Percentiles rank a stretch among this genome's conserved stretches.
Conservation (phyloP, 2,329 filamentous ascomycete genomes). For the Ascochyta clinopodiicola region DNA sequence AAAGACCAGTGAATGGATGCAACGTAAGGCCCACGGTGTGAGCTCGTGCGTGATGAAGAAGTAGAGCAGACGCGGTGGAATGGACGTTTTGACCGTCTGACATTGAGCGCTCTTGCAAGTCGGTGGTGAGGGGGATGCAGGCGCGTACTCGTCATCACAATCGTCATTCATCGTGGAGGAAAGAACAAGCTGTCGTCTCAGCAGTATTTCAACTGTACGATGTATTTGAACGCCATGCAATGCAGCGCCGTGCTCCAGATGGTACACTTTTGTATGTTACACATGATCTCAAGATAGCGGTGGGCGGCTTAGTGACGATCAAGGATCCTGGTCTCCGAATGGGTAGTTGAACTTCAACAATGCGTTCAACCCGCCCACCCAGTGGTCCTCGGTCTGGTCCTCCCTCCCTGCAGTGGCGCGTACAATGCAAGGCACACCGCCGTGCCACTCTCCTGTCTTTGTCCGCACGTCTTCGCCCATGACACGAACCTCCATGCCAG, state of each 20-base stretch:
- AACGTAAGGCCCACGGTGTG: neutral
- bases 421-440: constrained; percentile 92
- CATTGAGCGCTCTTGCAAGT: too few relatives aligned
- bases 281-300: neutral
- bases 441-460: constrained; percentile 62
- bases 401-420: constrained; percentile 56
- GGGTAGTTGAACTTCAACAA: constrained; percentile 97
- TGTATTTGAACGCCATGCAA: too few relatives aligned
- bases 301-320: neutral
- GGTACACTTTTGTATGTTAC: neutral
- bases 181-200: too few relatives aligned
- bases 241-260: too few relatives aligned
- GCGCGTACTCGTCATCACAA: too few relatives aligned
- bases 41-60: neutral
- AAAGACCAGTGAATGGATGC: constrained; percentile 11
- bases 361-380: constrained; percentile 94
- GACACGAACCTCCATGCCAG: constrained; percentile 78
- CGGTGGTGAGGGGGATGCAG: too few relatives aligned
- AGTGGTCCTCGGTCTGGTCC: constrained; percentile 77
- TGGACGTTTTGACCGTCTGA: too few relatives aligned
- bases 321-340: constrained; percentile 69
- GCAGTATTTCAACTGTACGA: too few relatives aligned
- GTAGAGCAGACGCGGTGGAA: too few relatives aligned
- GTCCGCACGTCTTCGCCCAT: constrained; percentile 76
- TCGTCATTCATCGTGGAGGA: too few relatives aligned